Evolutionary conservation across 1,284 basidiomycete species (phyloP), one percentile per base, ranked within the genome.

Genomic region (Sanguinoderma infundibulare): DNA sequence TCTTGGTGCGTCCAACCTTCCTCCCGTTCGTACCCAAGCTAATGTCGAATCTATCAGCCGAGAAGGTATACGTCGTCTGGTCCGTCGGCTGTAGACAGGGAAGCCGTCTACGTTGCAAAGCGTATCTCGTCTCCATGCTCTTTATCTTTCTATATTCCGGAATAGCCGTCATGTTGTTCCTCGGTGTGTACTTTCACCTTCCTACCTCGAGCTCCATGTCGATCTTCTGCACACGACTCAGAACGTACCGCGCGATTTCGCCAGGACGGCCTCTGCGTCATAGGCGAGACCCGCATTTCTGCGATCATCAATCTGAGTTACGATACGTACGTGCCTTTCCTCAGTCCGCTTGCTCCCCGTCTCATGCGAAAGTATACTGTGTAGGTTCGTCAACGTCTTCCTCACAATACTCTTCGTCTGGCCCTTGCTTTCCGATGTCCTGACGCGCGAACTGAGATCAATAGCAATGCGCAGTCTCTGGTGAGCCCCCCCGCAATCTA

Each of bases 351-450:
- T 28, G 14, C 26, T 3, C 47, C n/a, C 57, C 47, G 30, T 44
- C 7, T 15, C 6, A 6, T 7, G n/a, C n/a, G 2, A n/a, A n/a
- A n/a, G n/a, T n/a, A n/a, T 2, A 0, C 12, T 15, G 5, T 44
- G 22, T 59, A 79, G 78, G 1, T 71, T 73, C 62, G 73, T 82
- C 67, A 82, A 79, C 64, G 49, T 80, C 30, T 70, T 79, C 60
- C 72, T 84, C 39, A 83, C 82, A 1, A 63, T 62, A 3, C 75
- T 83, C 15, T 85, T 85, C 70, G 65, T 84, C 15, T 77, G 76
- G 72, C 83, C 84, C 0, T 71, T 86, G 5, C 65, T 77, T 35
- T 72, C 75, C 22, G 72, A 74, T 5, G 68, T 72, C n/a, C 72
- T 78, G 59, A 70, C 72, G 36, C 79, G 74, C 55, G 64, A 72